Base-by-base conservation (phyloP, 1,284 basidiomycete genomes). In the Cryptococcus sp. region DNA sequence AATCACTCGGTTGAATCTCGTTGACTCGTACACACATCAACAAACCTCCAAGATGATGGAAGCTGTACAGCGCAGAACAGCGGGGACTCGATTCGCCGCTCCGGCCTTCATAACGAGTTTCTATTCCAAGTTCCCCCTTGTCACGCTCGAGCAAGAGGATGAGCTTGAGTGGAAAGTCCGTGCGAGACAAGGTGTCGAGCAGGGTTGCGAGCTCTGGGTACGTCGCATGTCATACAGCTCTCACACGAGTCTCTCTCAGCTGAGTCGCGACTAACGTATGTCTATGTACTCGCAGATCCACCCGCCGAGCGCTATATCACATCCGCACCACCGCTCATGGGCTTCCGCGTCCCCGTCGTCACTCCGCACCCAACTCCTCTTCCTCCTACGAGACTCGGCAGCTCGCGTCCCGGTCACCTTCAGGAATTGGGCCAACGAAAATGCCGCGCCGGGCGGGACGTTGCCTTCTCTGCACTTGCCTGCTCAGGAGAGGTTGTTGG, bases 111-210 rank as follows among this genome's bases (percentile, higher is more conserved):
- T 73, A 50, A 59, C 66, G 46, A 50, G 59, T 6, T 69, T 78
- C 41, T 79, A 77, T 62, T 59, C 72, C 15, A 69, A 68, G 31
- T 78, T 77, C 60, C 78, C 78, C 1, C 54, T 79, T 8, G 75
- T 77, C n/a, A 57, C 66, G 7, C 60, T 77, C 1, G 69, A 72
- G 31, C 73, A 74, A 48, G 73, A 77, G 20, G 71, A 75, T 39
- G 47, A 64, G n/a, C 41, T 73, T 0, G 58, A 68, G 19, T 75
- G 70, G 70, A 65, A 70, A 42, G 25, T 47, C 17, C 53, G 53
- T 38, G 53, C 54, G 17, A 49, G 27, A 19, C 22, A 51, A 7
- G 27, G 41, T 3, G 39, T 22, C 25, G 49, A 47, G 15, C 53
- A 60, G 25, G 22, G 41, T 5, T 48, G 54, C 7, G 62, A 47